phyloP scores from a whole-genome alignment of 2,329 filamentous ascomycete species.

The Stagonosporopsis rhizophila region DNA sequence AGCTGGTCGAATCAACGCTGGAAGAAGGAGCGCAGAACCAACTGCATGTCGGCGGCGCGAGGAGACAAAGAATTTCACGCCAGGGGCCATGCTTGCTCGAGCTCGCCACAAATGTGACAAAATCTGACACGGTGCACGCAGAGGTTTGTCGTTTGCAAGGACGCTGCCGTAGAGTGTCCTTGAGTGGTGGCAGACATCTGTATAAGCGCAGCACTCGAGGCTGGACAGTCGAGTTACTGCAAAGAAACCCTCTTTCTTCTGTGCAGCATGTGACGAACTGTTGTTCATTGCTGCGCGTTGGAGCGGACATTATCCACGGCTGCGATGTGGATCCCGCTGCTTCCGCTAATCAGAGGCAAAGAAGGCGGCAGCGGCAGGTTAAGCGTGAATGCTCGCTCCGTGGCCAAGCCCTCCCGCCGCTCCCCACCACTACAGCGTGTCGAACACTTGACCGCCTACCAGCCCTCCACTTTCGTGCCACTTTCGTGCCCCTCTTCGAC shows the following conservation, averaged over 20 bases:
- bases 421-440: conserved; percentile 8
- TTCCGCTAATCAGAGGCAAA: conserved; percentile 7
- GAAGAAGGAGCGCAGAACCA: background rate
- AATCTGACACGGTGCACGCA: conserved; percentile 3
- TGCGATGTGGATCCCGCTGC: conserved; percentile 9
- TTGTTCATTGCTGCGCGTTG: background rate
- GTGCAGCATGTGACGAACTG: background rate
- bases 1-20: background rate
- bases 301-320: conserved; percentile 2
- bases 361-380: conserved; percentile 14
- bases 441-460: conserved; percentile 14
- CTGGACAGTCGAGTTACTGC: background rate
- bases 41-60: background rate
- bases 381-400: conserved; percentile 10
- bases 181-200: background rate
- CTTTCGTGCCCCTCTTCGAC: conserved; percentile 10
- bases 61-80: conserved; percentile 4
- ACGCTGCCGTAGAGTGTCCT: background rate
- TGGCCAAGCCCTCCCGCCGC: conserved; percentile 10
- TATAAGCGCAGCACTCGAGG: background rate
- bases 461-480: conserved; percentile 7
- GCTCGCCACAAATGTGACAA: conserved; percentile 13
- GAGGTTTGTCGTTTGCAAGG: background rate
- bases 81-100: conserved; percentile 16
- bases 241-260: background rate